Evolutionary conservation across 352 stramenopile genomes (phyloP), one percentile per base, ranked within the genome.

Genomic region (Globisporangium emineosum): DNA sequence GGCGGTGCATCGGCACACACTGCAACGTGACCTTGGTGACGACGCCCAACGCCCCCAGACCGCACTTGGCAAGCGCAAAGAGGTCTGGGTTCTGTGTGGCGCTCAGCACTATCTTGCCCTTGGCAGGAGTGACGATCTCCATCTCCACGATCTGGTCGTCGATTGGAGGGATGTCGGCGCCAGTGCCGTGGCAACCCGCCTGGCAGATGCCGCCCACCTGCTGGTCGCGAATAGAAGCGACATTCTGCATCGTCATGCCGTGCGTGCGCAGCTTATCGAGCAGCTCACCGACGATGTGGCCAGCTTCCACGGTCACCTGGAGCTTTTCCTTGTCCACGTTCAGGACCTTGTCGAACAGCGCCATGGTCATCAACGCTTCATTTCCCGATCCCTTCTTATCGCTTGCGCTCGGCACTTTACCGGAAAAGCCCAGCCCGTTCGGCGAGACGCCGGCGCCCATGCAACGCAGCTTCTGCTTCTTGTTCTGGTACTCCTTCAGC

Each of bases 191-290:
- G n/a, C 90, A 97, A 13, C 88, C 89, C 64, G 88, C 94, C 72
- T 98, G 96, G 19, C 94, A 93, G 67, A 99, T 99, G 2, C 97
- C 97, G 33, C 95, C 97, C 37, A 99, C 90, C 67, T 99, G 96
- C 70, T 99, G 97, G 72, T 99, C 94, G 37, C 93, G 95, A 73
- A 99, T 99, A 5, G 92, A 98, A 29, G 97, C 97, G n/a, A 99
- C 90, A 65, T 99, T 99, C 54, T 98, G 91, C 71, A 99, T 94
- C 29, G 97, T 99, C 62, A 99, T 76, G 47, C 89, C 87, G 68
- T 98, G 74, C 21, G 61, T 69, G 8, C 84, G 81, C 19, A 93
- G 69, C 62, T 90, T 86, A 62, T 89, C 79, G 57, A 94, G 79
- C 57, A 94, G 64, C 43, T 92, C 75, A 15, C 83, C 86, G 47